These are phyloP conservation scores for Calonectria pauciramosa DNA, from an alignment of 2,329 filamentous ascomycete genomes.

Conservation along the genomic window DNA sequence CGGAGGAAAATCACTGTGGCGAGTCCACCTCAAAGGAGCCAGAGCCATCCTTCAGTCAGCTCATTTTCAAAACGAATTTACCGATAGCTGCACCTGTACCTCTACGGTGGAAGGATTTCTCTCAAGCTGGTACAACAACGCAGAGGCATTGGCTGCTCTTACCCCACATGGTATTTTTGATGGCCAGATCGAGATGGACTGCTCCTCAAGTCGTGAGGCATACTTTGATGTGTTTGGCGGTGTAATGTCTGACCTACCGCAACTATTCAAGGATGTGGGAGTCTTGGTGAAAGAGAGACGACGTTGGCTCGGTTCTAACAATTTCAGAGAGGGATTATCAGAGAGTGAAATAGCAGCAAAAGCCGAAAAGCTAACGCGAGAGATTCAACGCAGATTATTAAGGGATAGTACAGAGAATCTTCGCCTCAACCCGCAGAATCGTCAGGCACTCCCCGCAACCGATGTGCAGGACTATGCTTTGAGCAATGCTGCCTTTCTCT, in stretches of 20 bases:
- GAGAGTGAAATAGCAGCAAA: background rate
- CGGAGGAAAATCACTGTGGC: constrained; percentile 28
- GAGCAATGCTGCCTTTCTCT: constrained; percentile 33
- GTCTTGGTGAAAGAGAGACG: constrained; percentile 7
- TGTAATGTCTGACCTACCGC: constrained; percentile 32
- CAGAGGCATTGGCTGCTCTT: constrained; percentile 30
- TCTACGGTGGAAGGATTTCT: constrained; percentile 15
- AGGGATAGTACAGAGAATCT: constrained; percentile 21
- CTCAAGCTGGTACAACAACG: constrained; percentile 35
- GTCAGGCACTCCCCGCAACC: constrained; percentile 4
- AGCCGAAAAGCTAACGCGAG: background rate
- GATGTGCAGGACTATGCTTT: constrained; percentile 31
- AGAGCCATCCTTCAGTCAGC: constrained; percentile 24
- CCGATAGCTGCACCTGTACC: rapidly evolving
- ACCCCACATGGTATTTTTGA: constrained; percentile 22
- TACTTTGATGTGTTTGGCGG: constrained; percentile 34
- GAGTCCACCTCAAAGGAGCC: constrained; percentile 30
- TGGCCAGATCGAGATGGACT: background rate
- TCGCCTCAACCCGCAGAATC: background rate
- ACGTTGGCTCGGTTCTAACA: too few relatives aligned
- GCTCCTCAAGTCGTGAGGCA: background rate
- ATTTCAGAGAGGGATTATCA: background rate
- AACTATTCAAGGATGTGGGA: constrained; percentile 29
- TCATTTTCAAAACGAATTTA: background rate
- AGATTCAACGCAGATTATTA: constrained; percentile 15